Evolutionary conservation across 2,329 filamentous ascomycete species (phyloP).

Genomic region (Thielaviopsis musarum): DNA sequence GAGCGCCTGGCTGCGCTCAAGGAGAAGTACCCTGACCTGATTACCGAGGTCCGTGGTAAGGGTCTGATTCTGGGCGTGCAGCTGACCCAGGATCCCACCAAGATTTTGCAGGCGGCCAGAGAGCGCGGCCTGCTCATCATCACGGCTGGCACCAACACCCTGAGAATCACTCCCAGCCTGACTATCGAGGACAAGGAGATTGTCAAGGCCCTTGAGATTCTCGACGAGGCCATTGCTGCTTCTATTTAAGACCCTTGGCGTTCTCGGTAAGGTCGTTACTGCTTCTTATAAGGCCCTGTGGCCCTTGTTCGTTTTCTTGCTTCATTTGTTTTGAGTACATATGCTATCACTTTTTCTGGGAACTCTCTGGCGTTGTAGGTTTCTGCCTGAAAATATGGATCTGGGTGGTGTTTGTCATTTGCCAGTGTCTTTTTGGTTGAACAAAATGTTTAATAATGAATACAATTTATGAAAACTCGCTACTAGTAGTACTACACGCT

Average conservation of each 20-base stretch:
- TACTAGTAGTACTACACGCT: no score
- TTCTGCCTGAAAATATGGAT: no score
- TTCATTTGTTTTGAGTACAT: no score
- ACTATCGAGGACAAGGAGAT: constrained; percentile 71
- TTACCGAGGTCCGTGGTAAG: constrained; percentile 64
- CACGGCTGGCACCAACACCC: constrained; percentile 79
- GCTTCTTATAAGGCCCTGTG: no score
- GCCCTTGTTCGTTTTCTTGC: neutral
- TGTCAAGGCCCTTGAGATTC: constrained; percentile 53
- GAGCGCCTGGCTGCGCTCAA: constrained; percentile 31
- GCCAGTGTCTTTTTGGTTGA: no score
- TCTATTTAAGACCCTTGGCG: constrained; percentile 18
- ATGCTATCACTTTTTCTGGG: no score
- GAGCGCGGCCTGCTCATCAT: constrained; percentile 82
- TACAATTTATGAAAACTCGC: no score
- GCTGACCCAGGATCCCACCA: constrained; percentile 52
- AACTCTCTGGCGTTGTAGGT: no score
- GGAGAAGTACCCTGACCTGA: constrained; percentile 43
- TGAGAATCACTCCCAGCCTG: constrained; percentile 81
- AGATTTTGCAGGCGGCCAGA: constrained; percentile 67
- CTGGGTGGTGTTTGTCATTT: no score
- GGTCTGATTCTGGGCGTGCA: constrained; percentile 82
- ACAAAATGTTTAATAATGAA: no score
- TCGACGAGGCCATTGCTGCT: constrained; percentile 47
- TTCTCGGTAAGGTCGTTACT: no score